phyloP scores from a whole-genome alignment of 371 early-diverging fungal genomes.

The Saksenaea oblongispora region DNA sequence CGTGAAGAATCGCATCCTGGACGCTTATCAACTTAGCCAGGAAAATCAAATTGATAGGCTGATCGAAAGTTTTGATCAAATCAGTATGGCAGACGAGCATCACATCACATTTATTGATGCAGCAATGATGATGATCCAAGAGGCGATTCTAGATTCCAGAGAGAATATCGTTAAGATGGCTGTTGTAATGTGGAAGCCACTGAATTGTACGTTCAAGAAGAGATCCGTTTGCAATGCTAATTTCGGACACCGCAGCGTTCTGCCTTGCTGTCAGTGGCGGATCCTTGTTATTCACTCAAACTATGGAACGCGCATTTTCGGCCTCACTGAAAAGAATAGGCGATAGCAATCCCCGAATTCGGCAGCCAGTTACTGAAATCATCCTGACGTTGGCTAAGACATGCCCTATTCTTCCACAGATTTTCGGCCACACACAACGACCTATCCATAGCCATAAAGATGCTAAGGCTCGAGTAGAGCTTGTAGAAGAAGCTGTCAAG shows the following conservation, averaged over 20 bases:
- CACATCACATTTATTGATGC: constrained; percentile 49
- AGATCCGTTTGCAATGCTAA: background rate
- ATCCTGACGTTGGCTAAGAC: constrained; percentile 53
- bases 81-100: background rate
- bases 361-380: constrained; percentile 42
- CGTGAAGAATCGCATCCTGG: constrained; percentile 31
- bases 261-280: background rate
- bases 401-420: constrained; percentile 45
- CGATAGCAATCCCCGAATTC: constrained; percentile 59
- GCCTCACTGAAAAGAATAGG: constrained; percentile 54
- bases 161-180: constrained; percentile 57
- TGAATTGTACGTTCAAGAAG: constrained; percentile 44
- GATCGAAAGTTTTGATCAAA: background rate
- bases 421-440: constrained; percentile 34
- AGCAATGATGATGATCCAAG: constrained; percentile 57
- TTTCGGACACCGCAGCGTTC: background rate
- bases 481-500: constrained; percentile 49
- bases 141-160: constrained; percentile 63
- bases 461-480: constrained; percentile 42
- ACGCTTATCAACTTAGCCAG: background rate
- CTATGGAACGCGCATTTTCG: constrained; percentile 48
- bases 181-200: constrained; percentile 55
- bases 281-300: background rate
- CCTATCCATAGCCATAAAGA: constrained; percentile 28
- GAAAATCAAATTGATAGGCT: background rate